Evolutionary conservation across 305 asterid species (phyloP), one percentile per base, ranked within the genome.

Genomic region (Nicotiana rustica): DNA sequence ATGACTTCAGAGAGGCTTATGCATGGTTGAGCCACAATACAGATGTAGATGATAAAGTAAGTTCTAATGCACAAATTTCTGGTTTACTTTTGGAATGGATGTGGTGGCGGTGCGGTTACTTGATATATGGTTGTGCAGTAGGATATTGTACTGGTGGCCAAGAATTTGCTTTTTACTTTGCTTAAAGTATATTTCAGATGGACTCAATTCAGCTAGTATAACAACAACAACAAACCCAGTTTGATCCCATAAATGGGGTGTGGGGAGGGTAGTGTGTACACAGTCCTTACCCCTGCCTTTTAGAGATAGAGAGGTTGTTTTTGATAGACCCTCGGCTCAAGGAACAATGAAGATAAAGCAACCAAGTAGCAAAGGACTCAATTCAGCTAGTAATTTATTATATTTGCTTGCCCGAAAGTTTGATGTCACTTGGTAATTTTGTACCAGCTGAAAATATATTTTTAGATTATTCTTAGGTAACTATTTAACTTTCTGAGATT

Each of bases 1-100:
- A 96, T 86, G 99, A 96, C 92, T 96, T 96, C 84, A 92, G 99
- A 90, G 99, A 96, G 92, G 98, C 98, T 78, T 96, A 96, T 88
- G 97, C 95, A 52, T 96, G 99, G 99, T 89, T 96, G 90, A 87
- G 98, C 84, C 99, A 96, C 86, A 96, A 96, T 89, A 96, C 99
- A 41, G 99, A 96, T 83, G 97, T 95, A 86, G 98, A 96, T 83
- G 99, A 93, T 89, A 96, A 96, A 89, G 99, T 95, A 85, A 85
- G 95, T 83, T 84, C 18, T 68, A 82, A 41, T 73, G 79, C 79
- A 73, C 61, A 21, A 73, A 47, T 12, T 18, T 52, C 8, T 47
- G 62, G 62, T 73, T 71, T 19, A 21, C 79, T 13, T 71, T 12
- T 71, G 78, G 18, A 44, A 71, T 52, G 44, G 65, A 0, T 25